Base-by-base conservation (phyloP, 805 yeast species). In the Yarrowia divulgata region DNA sequence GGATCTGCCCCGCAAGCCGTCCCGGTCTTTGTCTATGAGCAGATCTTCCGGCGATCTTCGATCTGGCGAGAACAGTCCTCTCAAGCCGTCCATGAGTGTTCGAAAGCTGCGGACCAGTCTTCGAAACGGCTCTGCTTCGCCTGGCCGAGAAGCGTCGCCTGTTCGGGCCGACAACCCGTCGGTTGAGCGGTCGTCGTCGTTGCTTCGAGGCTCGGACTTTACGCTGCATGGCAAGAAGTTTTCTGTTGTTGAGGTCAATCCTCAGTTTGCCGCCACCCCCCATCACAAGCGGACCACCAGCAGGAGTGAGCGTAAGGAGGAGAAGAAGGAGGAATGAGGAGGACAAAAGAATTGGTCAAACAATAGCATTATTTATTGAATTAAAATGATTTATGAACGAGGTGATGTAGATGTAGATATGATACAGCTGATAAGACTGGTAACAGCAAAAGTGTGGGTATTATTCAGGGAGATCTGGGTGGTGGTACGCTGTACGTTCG, bases 161-260 rank as follows among this genome's bases (percentile, higher is more conserved):
- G 32, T 16, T 6, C 48, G 63, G 13, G 23, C 13, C 8, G 19
- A 29, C n/a, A 32, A 8, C 7, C 50, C 34, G 70, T 68, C 23
- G 52, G 5, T 73, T 29, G 69, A 74, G 54, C 64, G 76, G 34
- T 69, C 73, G 29, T 69, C 73, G 4, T 73, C 75, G 23, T 63
- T 74, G 37, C 58, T 75, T 67, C 62, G 77, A 54, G 72, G 74
- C 23, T 74, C 73, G n/a, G 73, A 74, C 43, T 75, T 76, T 58
- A 74, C 75, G 1, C 69, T 76, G 18, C 72, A 73, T 32, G 79
- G 79, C n/a, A 74, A 73, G 69, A 75, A 73, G 58, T 76, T 76
- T 69, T 71, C 76, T 14, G 74, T 77, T 7, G 79, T 76, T 2
- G 74, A 75, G 50, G 76, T 77, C 37, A 76, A 76, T 50, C 79